These are phyloP conservation scores for Incumbomyces lentus DNA, from an alignment of 2,329 filamentous ascomycete genomes.

Conservation along the genomic window DNA sequence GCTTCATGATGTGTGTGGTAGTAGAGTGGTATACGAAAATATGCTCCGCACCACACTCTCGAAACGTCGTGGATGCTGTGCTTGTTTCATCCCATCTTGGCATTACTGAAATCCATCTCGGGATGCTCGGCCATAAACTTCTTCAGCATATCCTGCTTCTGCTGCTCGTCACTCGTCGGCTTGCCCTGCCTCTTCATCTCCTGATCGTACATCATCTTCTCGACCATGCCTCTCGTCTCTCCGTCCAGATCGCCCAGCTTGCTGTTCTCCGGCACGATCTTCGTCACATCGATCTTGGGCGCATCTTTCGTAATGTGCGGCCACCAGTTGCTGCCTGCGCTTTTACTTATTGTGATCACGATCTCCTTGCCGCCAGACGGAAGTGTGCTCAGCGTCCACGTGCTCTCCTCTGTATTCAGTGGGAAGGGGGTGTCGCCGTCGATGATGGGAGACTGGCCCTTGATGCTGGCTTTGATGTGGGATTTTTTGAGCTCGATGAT, in stretches of 20 bases:
- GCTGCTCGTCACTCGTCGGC: conserved; percentile 86
- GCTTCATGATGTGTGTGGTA: too few species aligned
- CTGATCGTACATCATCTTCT: conserved; percentile 99
- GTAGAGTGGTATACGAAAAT: too few species aligned
- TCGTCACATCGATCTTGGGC: conserved; percentile 86
- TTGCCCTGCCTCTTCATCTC: conserved; percentile 86
- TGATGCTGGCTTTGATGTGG: conserved; percentile 68
- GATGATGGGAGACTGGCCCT: conserved; percentile 78
- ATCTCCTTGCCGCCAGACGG: conserved; percentile 57
- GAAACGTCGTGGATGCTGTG: too few species aligned
- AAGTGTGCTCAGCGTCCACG: conserved; percentile 77
- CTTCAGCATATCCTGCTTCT: conserved; percentile 84
- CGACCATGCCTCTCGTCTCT: conserved; percentile 90
- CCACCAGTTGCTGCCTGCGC: conserved; percentile 99
- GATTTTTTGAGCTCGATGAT: conserved; percentile 73
- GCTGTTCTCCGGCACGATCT: conserved; percentile 87
- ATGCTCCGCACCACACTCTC: too few species aligned
- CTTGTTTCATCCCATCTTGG: conserved; percentile 48
- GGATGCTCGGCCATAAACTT: conserved; percentile 80
- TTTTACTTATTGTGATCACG: conserved; percentile 83
- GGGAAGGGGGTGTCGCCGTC: conserved; percentile 73
- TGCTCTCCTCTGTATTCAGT: conserved; percentile 74
- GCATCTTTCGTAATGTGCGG: conserved; percentile 76
- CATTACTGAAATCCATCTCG: conserved; percentile 60
- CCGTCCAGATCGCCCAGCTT: conserved; percentile 89